Percentiles rank a stretch among this genome's conserved stretches.
phyloP scores from a whole-genome alignment of 2,329 filamentous ascomycete genomes.

The Rasamsonia emersonii region DNA sequence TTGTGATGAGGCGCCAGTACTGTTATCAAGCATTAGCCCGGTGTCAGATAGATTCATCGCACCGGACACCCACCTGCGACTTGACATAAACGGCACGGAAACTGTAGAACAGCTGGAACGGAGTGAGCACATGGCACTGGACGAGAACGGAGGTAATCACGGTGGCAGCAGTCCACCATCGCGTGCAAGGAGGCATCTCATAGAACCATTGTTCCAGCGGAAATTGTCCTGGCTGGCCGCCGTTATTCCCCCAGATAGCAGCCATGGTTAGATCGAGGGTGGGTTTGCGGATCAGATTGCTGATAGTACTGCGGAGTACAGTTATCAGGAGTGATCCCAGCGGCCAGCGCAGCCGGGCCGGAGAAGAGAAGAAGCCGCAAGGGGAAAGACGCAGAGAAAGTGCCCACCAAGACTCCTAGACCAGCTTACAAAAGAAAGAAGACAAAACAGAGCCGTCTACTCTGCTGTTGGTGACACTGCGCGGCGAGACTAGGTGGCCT shows the following conservation, averaged over 20 bases:
- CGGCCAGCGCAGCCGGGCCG: too few relatives aligned
- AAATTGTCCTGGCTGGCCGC: slow-evolving; percentile 48
- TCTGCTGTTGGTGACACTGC: too few relatives aligned
- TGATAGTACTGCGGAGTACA: too few relatives aligned
- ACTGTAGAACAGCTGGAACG: slow-evolving; percentile 96
- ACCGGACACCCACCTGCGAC: slow-evolving; percentile 62
- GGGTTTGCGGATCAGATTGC: too few relatives aligned
- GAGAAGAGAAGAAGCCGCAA: too few relatives aligned
- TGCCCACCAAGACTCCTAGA: too few relatives aligned
- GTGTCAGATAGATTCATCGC: background rate
- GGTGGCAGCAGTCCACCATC: slow-evolving; percentile 94
- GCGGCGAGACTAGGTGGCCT: too few relatives aligned
- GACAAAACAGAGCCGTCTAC: too few relatives aligned
- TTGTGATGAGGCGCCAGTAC: slow-evolving; percentile 96
- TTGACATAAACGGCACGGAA: slow-evolving; percentile 85
- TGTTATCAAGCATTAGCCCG: slow-evolving; percentile 30
- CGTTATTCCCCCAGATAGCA: slow-evolving; percentile 37
- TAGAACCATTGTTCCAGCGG: slow-evolving; percentile 97
- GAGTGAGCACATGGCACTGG: slow-evolving; percentile 84
- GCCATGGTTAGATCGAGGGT: slow-evolving; percentile 26
- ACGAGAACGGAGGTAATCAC: slow-evolving; percentile 80
- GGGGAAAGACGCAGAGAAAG: too few relatives aligned
- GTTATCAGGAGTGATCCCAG: too few relatives aligned
- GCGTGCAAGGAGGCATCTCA: slow-evolving; percentile 93
- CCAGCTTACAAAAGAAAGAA: too few relatives aligned